phyloP scores from a whole-genome alignment of 2,329 filamentous ascomycete species.

The Arthrobotrys conoides region DNA sequence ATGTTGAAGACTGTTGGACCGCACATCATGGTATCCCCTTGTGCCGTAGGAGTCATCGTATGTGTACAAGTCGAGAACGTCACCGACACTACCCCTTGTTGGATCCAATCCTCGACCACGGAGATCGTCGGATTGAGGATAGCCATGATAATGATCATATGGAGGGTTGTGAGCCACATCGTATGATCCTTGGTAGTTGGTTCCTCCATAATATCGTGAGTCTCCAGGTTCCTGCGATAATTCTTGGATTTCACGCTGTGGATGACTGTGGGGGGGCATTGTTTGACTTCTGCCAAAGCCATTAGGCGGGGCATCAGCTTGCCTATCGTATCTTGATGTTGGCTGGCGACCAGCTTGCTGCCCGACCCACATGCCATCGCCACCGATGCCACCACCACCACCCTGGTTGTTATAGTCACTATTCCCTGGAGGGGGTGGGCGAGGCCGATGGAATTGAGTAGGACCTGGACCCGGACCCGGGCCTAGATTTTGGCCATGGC shows the following conservation, averaged over 20 bases:
- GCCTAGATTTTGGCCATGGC: background rate
- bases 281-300: constrained; percentile 49
- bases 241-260: constrained; percentile 15
- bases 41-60: constrained; percentile 49
- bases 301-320: constrained; percentile 11
- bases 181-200: constrained; percentile 14
- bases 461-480: constrained; percentile 1
- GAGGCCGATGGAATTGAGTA: constrained; percentile 50
- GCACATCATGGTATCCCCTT: constrained; percentile 25
- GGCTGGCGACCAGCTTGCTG: constrained; percentile 13
- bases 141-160: constrained; percentile 30
- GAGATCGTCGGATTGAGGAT: constrained; percentile 7
- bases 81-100: constrained; percentile 49
- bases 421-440: constrained; percentile 33
- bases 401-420: constrained; percentile 25
- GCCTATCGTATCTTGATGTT: constrained; percentile 33
- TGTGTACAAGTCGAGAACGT: constrained; percentile 58
- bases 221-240: constrained; percentile 26
- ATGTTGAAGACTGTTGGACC: constrained; percentile 46
- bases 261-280: constrained; percentile 30
- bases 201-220: constrained; percentile 19
- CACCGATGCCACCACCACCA: background rate
- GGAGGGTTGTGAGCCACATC: constrained; percentile 4
- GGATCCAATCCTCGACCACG: constrained; percentile 30
- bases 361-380: constrained; percentile 19